Base-by-base conservation (phyloP, 2,329 filamentous ascomycete genomes). In the Ascosphaera pollenicola region DNA sequence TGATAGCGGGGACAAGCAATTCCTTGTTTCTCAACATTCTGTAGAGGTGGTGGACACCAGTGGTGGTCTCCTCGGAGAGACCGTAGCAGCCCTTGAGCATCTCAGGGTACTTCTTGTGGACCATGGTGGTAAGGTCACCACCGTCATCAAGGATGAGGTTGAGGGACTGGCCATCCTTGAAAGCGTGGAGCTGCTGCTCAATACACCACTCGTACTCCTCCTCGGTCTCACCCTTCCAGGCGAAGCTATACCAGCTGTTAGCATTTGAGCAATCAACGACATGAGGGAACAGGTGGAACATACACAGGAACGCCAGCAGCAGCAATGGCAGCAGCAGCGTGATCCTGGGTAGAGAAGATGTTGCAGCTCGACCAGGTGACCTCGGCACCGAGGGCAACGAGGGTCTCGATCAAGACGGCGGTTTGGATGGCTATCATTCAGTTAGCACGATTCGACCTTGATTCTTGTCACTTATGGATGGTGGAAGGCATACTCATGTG, bases 161-260 rank as follows among this genome's bases (percentile, higher is more conserved):
- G 54, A 98, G 78, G 64, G 77, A 77, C 74, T 92, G 77, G 73
- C 74, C 78, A 56, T 92, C 84, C 69, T 93, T 92, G 80, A 98
- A 98, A 60, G 89, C 78, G 48, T 70, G 62, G 55, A 98, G 78
- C 71, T 95, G 89, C 74, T 98, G 89, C 73, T 95, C 87, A 57
- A 95, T 70, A 66, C 89, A 98, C 89, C 89, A 95, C 65, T 92
- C 74, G 75, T 95, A 98, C 71, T 95, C 89, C 69, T 95, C 89
- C 68, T 98, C 89, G 52, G 87, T 93, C 81, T 98, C 89, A 57
- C 85, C 74, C 64, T 78, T 78, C 74, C 74, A 78, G 53, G 74
- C 74, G 56, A 78, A 78, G 54, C 63, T 66, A 43, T 37, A 28
- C 10, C 36, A 24, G 39, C 44, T 17, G 43, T 17, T 36, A 39